Base-by-base conservation (phyloP, 306 rosid genomes). In the Sesbania bispinosa region DNA sequence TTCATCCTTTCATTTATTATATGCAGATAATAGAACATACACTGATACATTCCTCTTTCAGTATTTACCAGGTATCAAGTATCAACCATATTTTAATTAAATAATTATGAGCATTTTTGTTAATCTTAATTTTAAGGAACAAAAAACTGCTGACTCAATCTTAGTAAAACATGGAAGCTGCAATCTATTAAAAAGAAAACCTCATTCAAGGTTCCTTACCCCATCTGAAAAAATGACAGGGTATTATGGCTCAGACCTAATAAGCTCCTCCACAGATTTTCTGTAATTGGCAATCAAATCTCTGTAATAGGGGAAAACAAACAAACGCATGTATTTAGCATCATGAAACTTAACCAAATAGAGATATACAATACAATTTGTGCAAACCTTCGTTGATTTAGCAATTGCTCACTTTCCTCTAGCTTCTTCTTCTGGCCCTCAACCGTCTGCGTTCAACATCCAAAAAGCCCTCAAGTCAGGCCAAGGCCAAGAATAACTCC, bases 381-480 rank as follows among this genome's bases (percentile, higher is more conserved):
- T 4, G 69, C 78, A 42, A 7, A 90, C 99, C 95, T 90, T 54
- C 95, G 26, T 45, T 89, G 95, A 84, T 79, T 86, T 52, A 89
- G 81, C 80, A 85, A 63, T 63, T 89, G 88, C 83, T 91, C 89
- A 57, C 86, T 85, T 88, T 90, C 96, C 70, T 89, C 93, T 29
- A 89, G 77, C 77, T 87, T 90, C 77, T 80, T 78, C 86, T 88
- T 89, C 87, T 94, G 96, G 23, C 92, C 91, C 75, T 94, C 98
- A 41, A 91, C 99, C 5, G 97, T 91, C 96, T 91, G 82, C 73
- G 80, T 76, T 45, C 62, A 74, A 41, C 68, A 85, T 58, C 71
- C 46, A 63, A 23, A 79, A 82, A 69, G 43, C 69, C 51, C 46
- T 42, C 43, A 48, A 23, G 36, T 67, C 19, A 72, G n/a, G 52